Evolutionary conservation across 257 asterid species (phyloP), one percentile per base, ranked within the genome.

Genomic region (Solanum paucissectum): DNA sequence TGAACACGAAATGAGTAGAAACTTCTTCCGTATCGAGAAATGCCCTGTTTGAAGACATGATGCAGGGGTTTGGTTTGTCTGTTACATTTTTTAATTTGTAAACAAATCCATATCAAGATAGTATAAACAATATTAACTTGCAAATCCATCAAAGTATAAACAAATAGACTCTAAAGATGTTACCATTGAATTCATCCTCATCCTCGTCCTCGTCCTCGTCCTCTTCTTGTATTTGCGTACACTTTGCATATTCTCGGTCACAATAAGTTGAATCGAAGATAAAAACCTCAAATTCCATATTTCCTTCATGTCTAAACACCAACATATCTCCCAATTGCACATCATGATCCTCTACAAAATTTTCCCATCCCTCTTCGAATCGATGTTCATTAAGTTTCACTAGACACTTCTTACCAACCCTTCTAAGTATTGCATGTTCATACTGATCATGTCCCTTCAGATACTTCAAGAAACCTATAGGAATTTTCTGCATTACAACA

Each of bases 261-360:
- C 89, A 87, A 1, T 40, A 46, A 81, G 44, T 88, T 6, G 82
- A 49, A 16, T 88, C 83, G 34, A 85, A 76, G 2, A 88, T 34
- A 14, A 5, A 6, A 12, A 85, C 88, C 1, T 88, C 87, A 62
- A 88, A 88, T 66, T 84, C 83, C 88, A 42, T 85, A 3, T 85
- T 23, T 73, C 90, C 83, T 88, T 88, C 83, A 29, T 88, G 90
- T 44, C 86, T 74, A 12, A 88, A 88, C 27, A 85, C 69, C 44
- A 85, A 73, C 27, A 88, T 4, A 46, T 75, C 74, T 12, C 90
- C 88, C 27, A 75, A 75, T 8, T 85, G 82, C 71, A 88, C 36
- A 88, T 68, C 72, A 60, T 76, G 14, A 2, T 85, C 88, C 29
- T 25, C 60, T 1, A 33, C 72, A 64, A 88, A 88, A 0, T 38